phyloP scores from a whole-genome alignment of 768 basidiomycete genomes.

The Epithele typhae region DNA sequence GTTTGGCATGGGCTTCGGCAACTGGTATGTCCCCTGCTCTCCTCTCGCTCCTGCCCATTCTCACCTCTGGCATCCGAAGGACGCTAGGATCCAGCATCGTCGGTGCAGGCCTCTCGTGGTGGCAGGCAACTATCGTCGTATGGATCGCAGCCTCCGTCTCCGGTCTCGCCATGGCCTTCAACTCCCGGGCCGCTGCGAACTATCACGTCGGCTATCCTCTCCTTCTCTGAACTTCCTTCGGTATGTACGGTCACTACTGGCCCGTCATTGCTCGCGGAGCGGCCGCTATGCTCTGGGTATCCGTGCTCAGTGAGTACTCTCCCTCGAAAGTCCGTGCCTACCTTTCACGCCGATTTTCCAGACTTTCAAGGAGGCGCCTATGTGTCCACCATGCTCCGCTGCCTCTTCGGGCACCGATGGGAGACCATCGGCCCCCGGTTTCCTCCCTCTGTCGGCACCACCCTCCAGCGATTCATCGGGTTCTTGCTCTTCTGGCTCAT shows the following conservation, averaged over 20 bases:
- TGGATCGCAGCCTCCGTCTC: constrained; percentile 16
- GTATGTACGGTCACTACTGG: constrained; percentile 19
- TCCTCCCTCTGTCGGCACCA: constrained; percentile 12
- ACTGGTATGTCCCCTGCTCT: constrained; percentile 11
- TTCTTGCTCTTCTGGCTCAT: constrained; percentile 17
- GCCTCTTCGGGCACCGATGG: constrained; percentile 14
- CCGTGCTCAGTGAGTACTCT: constrained; percentile 8
- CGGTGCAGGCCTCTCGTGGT: constrained; percentile 16
- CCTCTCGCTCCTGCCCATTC: not conserved
- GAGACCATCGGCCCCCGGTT: constrained; percentile 11
- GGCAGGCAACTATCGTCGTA: constrained; percentile 17
- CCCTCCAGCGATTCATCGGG: constrained; percentile 15
- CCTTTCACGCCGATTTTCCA: not conserved
- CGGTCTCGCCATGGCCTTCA: constrained; percentile 15
- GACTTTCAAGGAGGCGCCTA: constrained; percentile 16
- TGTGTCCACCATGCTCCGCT: constrained; percentile 16
- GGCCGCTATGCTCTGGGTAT: constrained; percentile 17
- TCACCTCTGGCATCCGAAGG: constrained; percentile 3
- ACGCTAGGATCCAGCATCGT: constrained; percentile 17
- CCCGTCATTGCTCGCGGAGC: constrained; percentile 15
- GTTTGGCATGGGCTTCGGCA: constrained; percentile 20
- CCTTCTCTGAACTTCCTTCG: constrained; percentile 16
- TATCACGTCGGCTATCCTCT: constrained; percentile 19
- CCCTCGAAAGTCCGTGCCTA: too few relatives aligned
- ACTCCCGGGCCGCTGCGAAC: constrained; percentile 16